Evolutionary conservation across 2,329 filamentous ascomycete species (phyloP).

Genomic region (Ilyonectria destructans): DNA sequence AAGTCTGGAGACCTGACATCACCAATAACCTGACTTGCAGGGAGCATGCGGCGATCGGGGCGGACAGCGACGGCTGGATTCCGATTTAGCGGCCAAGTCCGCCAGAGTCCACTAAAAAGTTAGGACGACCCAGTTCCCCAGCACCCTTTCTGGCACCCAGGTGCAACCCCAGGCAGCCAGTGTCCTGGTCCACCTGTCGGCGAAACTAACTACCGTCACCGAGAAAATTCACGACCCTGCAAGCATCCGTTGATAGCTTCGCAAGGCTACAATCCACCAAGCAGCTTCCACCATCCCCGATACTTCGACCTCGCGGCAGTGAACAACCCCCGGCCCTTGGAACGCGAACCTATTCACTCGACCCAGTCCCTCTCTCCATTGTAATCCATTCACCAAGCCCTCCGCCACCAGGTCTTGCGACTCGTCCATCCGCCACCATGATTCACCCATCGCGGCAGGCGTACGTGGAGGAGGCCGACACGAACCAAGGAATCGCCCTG

Average conservation of each 20-base stretch:
- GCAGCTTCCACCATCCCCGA: not conserved
- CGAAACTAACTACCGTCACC: conserved; percentile 49
- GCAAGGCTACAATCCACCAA: conserved; percentile 16
- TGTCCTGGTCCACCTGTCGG: conserved; percentile 37
- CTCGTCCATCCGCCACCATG: conserved; percentile 58
- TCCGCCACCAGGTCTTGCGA: conserved; percentile 13
- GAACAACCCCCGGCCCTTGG: not conserved
- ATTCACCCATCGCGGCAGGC: conserved; percentile 94
- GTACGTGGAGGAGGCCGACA: conserved; percentile 89
- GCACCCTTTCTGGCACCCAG: not conserved
- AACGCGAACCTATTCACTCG: not conserved
- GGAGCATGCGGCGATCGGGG: conserved; percentile 43
- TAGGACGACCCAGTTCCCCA: not conserved
- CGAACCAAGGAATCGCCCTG: conserved; percentile 67
- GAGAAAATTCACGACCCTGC: conserved; percentile 42
- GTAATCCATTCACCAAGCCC: not conserved
- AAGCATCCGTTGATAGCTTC: conserved; percentile 23
- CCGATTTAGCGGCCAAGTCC: conserved; percentile 31
- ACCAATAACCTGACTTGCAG: conserved; percentile 45
- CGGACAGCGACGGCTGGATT: conserved; percentile 31
- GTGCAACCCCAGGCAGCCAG: not conserved
- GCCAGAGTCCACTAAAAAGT: conserved; percentile 14
- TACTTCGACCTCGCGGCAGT: conserved; percentile 3
- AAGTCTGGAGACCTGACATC: conserved; percentile 48
- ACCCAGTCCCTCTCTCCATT: not conserved